Evolutionary conservation across 2,329 filamentous ascomycete genomes (phyloP).

Genomic region (Seiridium unicorne): DNA sequence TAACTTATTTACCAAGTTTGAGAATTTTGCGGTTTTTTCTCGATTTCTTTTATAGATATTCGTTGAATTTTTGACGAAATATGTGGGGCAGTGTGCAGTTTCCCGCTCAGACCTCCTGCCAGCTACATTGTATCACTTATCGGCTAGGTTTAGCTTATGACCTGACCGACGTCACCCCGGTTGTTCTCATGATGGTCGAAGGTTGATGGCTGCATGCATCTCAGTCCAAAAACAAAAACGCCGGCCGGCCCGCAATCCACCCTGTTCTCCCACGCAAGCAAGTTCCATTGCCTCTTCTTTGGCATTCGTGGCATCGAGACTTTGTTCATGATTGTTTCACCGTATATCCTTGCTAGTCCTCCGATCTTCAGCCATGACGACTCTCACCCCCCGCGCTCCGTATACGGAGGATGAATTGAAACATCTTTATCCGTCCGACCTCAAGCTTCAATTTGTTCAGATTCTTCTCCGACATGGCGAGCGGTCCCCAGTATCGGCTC

Average conservation of each 20-base stretch:
- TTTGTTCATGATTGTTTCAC: background rate
- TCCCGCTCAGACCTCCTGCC: too few species aligned
- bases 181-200: too few species aligned
- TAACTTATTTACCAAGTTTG: too few species aligned
- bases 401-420: constrained; percentile 81
- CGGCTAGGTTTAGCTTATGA: background rate
- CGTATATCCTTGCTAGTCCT: too few species aligned
- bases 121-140: background rate
- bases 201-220: too few species aligned
- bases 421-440: constrained; percentile 73
- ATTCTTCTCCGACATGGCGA: constrained; percentile 78
- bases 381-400: constrained; percentile 68
- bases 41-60: too few species aligned
- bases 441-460: constrained; percentile 88
- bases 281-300: background rate
- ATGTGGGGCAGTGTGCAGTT: too few species aligned
- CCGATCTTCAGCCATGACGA: constrained; percentile 62
- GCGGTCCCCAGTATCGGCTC: constrained; percentile 81
- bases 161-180: background rate
- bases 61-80: too few species aligned
- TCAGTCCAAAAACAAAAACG: background rate
- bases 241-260: background rate
- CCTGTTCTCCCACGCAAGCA: background rate
- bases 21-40: too few species aligned
- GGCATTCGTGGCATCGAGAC: background rate